A percentile compares a stretch with the other conserved stretches of the same genome.
These are phyloP conservation scores for Zygotorulaspora danielsina DNA, from an alignment of 805 yeast species.

Conservation along the genomic window DNA sequence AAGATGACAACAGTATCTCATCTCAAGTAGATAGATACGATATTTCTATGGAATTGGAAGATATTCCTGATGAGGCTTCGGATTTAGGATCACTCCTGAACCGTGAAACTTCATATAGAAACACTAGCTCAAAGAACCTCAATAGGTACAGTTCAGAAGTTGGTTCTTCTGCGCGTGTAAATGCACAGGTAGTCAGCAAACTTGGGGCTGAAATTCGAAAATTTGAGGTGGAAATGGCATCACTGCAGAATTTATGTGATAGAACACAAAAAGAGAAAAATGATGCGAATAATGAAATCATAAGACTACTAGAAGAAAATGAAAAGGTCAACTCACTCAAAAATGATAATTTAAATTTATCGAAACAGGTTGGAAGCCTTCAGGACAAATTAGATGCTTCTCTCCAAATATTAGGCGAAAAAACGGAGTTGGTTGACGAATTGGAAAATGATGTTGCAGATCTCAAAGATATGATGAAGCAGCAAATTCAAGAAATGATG, in stretches of 20 bases:
- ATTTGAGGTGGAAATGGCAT: constrained; percentile 70
- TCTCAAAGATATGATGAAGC: constrained; percentile 74
- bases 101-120: constrained; percentile 12
- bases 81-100: constrained; percentile 18
- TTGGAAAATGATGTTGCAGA: constrained; percentile 84
- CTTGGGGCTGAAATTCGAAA: constrained; percentile 73
- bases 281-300: constrained; percentile 62
- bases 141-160: constrained; percentile 11
- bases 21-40: constrained; percentile 8
- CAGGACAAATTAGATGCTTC: constrained; percentile 50
- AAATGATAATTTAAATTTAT: constrained; percentile 34
- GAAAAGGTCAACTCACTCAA: constrained; percentile 41
- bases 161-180: constrained; percentile 19
- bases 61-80: constrained; percentile 30
- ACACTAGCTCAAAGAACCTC: constrained; percentile 12
- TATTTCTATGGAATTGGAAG: constrained; percentile 11
- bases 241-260: constrained; percentile 58
- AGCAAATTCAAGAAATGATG: constrained; percentile 85
- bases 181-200: constrained; percentile 61
- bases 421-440: constrained; percentile 80
- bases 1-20: constrained; percentile 3
- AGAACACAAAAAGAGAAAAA: constrained; percentile 55
- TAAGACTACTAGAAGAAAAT: constrained; percentile 52
- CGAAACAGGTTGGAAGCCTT: constrained; percentile 36
- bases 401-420: constrained; percentile 73